Evolutionary conservation across 2,329 filamentous ascomycete species (phyloP), one percentile per base, ranked within the genome.

Genomic region (Aspergillus niger): DNA sequence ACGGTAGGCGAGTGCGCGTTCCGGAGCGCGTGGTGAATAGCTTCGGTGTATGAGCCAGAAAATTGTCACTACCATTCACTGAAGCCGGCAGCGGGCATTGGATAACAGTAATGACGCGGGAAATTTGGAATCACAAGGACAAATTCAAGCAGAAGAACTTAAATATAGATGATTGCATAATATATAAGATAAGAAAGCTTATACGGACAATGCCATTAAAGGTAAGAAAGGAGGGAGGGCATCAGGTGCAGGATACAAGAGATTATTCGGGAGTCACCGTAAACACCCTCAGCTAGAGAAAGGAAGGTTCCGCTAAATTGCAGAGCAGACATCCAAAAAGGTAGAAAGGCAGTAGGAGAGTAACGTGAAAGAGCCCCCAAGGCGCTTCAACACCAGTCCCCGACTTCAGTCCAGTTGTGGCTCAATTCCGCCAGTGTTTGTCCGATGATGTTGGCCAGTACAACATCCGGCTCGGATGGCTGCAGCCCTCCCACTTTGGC

Each of bases 381-480:
- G 13, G 11, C 32, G 32, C 32, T 44, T 22, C 20, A 53, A 53
- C 44, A 43, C 22, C n/a, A 59, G 15, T 28, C 38, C 44, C 32
- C 54, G 43, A 41, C 53, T 41, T 20, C 52, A 41, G 57, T 57
- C 60, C 62, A 55, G 38, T 32, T 51, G 43, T 48, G 47, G 39
- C 55, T 57, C 39, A 57, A 51, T 50, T 26, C 44, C 51, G 60
- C 56, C 57, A 62, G 63, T 68, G 65, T 68, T 68, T 68, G 66
- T 65, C 60, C 48, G 55, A 66, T 63, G 54, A 59, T 60, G 59
- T 63, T 68, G 61, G 60, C 44, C 62, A 65, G 67, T 67, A 67
- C 67, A 63, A 68, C 67, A 55, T 63, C 57, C 8, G 52, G 55
- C 47, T 54, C 67, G 68, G 68, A 64, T 65, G 64, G 58, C 67